Evolutionary conservation across 192 early-diverging fungal species (phyloP), one percentile per base, ranked within the genome.

Genomic region (Coemansia sp.): DNA sequence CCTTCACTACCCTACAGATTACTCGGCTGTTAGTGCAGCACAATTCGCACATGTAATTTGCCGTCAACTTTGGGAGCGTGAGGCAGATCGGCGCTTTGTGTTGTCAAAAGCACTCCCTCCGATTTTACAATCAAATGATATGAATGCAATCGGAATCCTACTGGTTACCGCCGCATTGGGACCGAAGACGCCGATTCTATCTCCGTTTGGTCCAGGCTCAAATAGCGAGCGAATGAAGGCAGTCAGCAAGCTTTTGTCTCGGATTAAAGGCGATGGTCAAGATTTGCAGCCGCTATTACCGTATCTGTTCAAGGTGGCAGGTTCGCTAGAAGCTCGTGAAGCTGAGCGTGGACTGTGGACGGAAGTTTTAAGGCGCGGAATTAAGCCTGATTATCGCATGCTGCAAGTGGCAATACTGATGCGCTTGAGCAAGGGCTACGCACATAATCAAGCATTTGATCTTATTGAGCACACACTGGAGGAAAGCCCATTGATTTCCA

Each of bases 351-450:
- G 61, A 9, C 33, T 82, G 52, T 74, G 74, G 74, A 66, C 51
- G 27, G 74, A 76, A 61, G 29, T 82, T 17, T 42, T 76, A 36
- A 74, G 80, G 19, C 57, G 54, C 10, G 80, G 80, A 0, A 19
- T 74, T 14, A 58, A 61, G 24, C 68, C 71, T 7, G 52, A 64
- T 23, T 51, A 36, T 57, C 61, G 30, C 8, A 59, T 55, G 42
- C 46, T 74, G 24, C 61, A 76, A 36, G 24, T 50, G 10, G 59
- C 66, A 24, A 31, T 72, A 23, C 32, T 54, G 31, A 25, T 75
- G 63, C 68, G 78, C 0, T 54, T 72, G 6, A 32, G 59, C 20
- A 36, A 32, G 6, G 22, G 64, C 23, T 22, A 62, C 24, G 66
- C 58, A n/a, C 42, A 63, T 2, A 57, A 64, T 5, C 29, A 57